phyloP scores from a whole-genome alignment of 2,329 filamentous ascomycete species.

The Bipolaris victoriae region DNA sequence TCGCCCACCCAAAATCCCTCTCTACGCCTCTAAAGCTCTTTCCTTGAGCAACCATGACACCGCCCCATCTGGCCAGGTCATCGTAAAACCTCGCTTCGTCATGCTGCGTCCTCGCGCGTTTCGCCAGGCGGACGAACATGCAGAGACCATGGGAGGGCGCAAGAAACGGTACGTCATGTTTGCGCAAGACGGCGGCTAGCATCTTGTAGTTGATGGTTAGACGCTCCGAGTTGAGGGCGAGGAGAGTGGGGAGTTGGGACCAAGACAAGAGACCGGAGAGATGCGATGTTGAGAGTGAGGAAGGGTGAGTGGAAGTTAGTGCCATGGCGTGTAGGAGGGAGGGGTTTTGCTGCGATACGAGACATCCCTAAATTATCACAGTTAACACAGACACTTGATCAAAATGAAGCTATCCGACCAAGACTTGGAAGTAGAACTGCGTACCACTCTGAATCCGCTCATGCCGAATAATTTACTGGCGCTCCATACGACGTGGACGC shows the following conservation, averaged over 20 bases:
- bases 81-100: slow-evolving; percentile 32
- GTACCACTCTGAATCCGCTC: slow-evolving; percentile 37
- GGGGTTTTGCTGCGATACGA: slow-evolving; percentile 40
- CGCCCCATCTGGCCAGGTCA: slow-evolving; percentile 12
- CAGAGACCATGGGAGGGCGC: slow-evolving; percentile 36
- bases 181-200: slow-evolving; percentile 22
- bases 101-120: slow-evolving; percentile 14
- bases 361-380: slow-evolving; percentile 31
- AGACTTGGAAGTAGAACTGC: slow-evolving; percentile 4
- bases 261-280: slow-evolving; percentile 33
- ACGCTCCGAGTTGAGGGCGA: slow-evolving; percentile 33
- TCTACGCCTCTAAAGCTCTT: slow-evolving; percentile 32
- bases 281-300: slow-evolving; percentile 28
- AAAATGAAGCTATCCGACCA: too few relatives aligned
- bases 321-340: slow-evolving; percentile 28
- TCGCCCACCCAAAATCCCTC: slow-evolving; percentile 38
- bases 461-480: slow-evolving; percentile 40
- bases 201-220: slow-evolving; percentile 29
- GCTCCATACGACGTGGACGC: slow-evolving; percentile 42
- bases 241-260: slow-evolving; percentile 35
- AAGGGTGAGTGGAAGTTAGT: slow-evolving; percentile 27
- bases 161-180: slow-evolving; percentile 28
- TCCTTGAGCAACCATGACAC: slow-evolving; percentile 28
- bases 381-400: neutral
- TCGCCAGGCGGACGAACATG: slow-evolving; percentile 34